Conservation (phyloP, 441 rosid genomes). For the Lepidium campestre region DNA sequence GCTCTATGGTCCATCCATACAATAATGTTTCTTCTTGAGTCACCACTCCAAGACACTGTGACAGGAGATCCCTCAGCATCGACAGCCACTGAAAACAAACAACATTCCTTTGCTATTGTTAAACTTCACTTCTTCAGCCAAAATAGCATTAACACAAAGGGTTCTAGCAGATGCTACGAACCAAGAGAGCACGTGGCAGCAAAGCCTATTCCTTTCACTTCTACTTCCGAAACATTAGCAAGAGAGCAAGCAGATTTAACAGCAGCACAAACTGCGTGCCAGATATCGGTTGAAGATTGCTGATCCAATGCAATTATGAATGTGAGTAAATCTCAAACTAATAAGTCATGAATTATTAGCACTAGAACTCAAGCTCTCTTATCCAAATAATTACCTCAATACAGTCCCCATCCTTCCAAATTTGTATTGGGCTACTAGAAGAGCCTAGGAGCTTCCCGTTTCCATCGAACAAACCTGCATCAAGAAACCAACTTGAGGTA, state of each 20-base stretch:
- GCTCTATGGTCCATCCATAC: constrained; percentile 99
- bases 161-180: constrained; percentile 25
- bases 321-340: not conserved
- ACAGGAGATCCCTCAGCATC: constrained; percentile 92
- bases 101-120: not conserved
- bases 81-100: constrained; percentile 62
- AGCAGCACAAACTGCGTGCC: constrained; percentile 92
- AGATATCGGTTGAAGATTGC: constrained; percentile 98
- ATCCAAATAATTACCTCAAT: constrained; percentile 52
- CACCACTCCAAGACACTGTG: constrained; percentile 94
- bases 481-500: not conserved
- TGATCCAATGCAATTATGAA: constrained; percentile 22
- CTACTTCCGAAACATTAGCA: constrained; percentile 59
- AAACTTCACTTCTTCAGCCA: not conserved
- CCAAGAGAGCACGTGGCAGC: constrained; percentile 98
- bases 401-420: constrained; percentile 84
- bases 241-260: constrained; percentile 70
- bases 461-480: constrained; percentile 73
- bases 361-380: not conserved
- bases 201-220: constrained; percentile 74
- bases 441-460: constrained; percentile 66
- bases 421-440: constrained; percentile 79
- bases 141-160: not conserved
- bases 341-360: not conserved
- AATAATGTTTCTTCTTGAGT: constrained; percentile 79